Evolutionary conservation across 805 yeast species (phyloP), one percentile per base, ranked within the genome.

Genomic region (Schwanniomyces pseudopolymorphus): DNA sequence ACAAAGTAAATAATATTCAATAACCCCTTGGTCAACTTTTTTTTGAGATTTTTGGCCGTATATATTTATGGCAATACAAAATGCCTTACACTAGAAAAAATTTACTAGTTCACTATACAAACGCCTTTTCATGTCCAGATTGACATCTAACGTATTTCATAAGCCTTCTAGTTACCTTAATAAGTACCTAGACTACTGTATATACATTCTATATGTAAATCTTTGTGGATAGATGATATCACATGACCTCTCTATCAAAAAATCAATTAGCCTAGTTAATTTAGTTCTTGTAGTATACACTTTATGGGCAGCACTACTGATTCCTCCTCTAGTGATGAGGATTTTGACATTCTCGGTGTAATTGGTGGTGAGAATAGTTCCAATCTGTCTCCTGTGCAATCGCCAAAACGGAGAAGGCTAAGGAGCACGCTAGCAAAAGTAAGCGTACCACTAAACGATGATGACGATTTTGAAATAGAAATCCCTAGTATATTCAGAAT

Each of bases 401-500:
- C 35, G 6, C 36, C 35, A 27, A 40, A 40, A 19, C n/a, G 27
- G 13, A 22, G 40, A 38, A 13, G 13, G 13, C 20, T 38, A 9
- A 13, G 40, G 20, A 16, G 16, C 8, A 6, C 39, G 9, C 7
- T 36, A 2, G 5, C 39, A 6, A 16, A 13, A 13, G 19, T n/a
- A 7, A n/a, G 5, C 5, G 7, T 22, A 2, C 21, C 37, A 20
- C 17, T n/a, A 13, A 16, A 10, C 13, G 42, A 20, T 9, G 48
- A 40, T 3, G 57, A 51, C 22, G 64, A 57, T 20, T 59, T 59
- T 33, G 48, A 53, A 2, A 22, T 64, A 2, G 48, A 44, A 6
- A 48, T 69, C 19, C 73, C 74, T 1, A 42, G 61, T 11, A 54
- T 69, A 2, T 69, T 69, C 44, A 53, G 53, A 26, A 52, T 54